Conservation (phyloP, 164 flowering plant species). For the Liquidambar formosana region DNA sequence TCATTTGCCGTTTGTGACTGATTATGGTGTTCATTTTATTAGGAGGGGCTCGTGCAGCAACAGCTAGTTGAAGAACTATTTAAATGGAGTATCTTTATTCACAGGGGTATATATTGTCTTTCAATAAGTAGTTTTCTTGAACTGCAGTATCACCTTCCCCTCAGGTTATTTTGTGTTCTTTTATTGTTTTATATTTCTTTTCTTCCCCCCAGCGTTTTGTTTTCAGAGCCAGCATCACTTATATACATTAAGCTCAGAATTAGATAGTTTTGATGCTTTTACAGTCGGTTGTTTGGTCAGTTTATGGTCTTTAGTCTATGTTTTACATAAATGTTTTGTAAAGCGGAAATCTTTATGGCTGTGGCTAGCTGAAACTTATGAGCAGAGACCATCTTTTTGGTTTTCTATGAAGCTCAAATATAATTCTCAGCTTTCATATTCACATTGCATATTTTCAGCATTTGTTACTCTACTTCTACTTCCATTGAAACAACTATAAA, state of each 20-base stretch:
- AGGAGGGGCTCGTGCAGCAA: slow-evolving; percentile 38
- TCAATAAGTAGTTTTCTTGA: slow-evolving; percentile 22
- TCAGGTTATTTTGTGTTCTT: slow-evolving; percentile 9
- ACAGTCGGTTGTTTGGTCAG: not conserved
- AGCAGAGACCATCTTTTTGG: slow-evolving; percentile 10
- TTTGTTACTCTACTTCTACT: not conserved
- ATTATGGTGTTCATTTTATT: slow-evolving; percentile 14
- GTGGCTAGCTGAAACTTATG: not conserved
- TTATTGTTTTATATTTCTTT: not conserved
- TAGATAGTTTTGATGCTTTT: not conserved
- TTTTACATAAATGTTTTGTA: slow-evolving; percentile 4
- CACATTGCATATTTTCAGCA: too few species aligned
- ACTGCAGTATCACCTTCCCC: slow-evolving; percentile 20
- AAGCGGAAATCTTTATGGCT: slow-evolving; percentile 2
- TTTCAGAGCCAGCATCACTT: slow-evolving; percentile 6
- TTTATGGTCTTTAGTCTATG: slow-evolving; percentile 1
- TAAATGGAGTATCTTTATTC: slow-evolving; percentile 9
- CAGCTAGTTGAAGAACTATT: slow-evolving; percentile 31
- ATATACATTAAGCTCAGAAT: not conserved
- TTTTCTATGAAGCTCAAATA: slow-evolving; percentile 3
- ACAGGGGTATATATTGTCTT: slow-evolving; percentile 18
- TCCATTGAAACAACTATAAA: not conserved
- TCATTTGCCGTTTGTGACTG: not conserved
- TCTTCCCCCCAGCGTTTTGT: slow-evolving; percentile 5
- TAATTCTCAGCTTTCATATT: not conserved